These are phyloP conservation scores for Imleria badia DNA, from an alignment of 768 basidiomycete genomes.

Conservation along the genomic window DNA sequence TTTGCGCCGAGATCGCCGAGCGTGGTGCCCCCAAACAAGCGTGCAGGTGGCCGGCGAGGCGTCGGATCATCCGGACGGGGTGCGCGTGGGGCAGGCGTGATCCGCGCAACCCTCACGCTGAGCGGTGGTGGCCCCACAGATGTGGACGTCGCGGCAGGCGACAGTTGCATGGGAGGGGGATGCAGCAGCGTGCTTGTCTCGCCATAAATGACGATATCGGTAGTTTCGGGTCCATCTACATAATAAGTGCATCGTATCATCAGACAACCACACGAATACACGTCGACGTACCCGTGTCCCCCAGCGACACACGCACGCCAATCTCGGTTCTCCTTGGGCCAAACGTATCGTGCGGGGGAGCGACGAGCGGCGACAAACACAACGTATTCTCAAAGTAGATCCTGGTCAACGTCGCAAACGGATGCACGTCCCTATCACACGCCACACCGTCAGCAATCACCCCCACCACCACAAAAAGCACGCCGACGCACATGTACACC, in stretches of 20 bases:
- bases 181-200: conserved; percentile 26
- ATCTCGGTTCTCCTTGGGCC: conserved; percentile 40
- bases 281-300: conserved; percentile 53
- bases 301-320: conserved; percentile 68
- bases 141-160: conserved; percentile 19
- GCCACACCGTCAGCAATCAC: too few species aligned
- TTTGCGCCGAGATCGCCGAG: conserved; percentile 19
- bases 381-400: conserved; percentile 73
- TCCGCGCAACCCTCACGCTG: conserved; percentile 53
- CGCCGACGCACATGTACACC: conserved; percentile 43
- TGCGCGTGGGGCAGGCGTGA: conserved; percentile 42
- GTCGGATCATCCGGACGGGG: conserved; percentile 80
- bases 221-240: conserved; percentile 67
- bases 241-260: not conserved
- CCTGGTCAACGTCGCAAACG: conserved; percentile 55
- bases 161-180: conserved; percentile 8
- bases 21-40: conserved; percentile 17
- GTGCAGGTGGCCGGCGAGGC: conserved; percentile 61
- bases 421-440: conserved; percentile 63
- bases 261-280: not conserved
- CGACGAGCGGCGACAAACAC: conserved; percentile 45
- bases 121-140: conserved; percentile 27
- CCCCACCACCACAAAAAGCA: too few species aligned
- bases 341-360: conserved; percentile 20
- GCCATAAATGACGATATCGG: conserved; percentile 59